Evolutionary conservation across 805 yeast genomes (phyloP).

Genomic region (Lipomyces sp.): DNA sequence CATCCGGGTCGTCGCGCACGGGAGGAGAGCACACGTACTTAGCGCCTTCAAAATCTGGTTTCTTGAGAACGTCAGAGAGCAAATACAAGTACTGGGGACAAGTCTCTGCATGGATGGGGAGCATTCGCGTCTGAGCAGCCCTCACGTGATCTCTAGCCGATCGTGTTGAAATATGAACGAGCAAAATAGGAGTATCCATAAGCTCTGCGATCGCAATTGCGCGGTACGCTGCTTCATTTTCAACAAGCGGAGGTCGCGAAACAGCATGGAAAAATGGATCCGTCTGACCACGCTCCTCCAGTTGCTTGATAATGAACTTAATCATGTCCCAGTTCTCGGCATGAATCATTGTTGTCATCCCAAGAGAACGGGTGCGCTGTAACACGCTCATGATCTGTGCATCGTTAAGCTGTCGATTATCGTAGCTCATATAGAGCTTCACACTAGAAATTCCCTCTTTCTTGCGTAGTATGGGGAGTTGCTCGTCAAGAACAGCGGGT

Average conservation of each 20-base stretch:
- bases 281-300: conserved; percentile 40
- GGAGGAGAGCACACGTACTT: conserved; percentile 53
- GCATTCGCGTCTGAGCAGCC: conserved; percentile 43
- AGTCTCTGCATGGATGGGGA: conserved; percentile 50
- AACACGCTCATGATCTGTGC: conserved; percentile 43
- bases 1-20: conserved; percentile 42
- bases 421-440: conserved; percentile 49
- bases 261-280: conserved; percentile 48
- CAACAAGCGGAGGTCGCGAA: conserved; percentile 46
- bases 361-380: conserved; percentile 42
- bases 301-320: conserved; percentile 42
- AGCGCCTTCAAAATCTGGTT: conserved; percentile 47
- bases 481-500: conserved; percentile 35
- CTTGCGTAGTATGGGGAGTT: conserved; percentile 38
- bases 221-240: conserved; percentile 51
- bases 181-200: conserved; percentile 46
- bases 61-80: conserved; percentile 41
- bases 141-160: conserved; percentile 44
- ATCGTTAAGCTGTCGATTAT: conserved; percentile 44
- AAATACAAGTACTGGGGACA: conserved; percentile 51
- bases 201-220: conserved; percentile 46
- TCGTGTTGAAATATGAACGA: conserved; percentile 50
- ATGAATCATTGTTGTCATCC: conserved; percentile 50
- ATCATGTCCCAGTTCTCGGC: conserved; percentile 53
- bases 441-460: conserved; percentile 43